Evolutionary conservation across 2,329 filamentous ascomycete genomes (phyloP), one percentile per base, ranked within the genome.

Genomic region (Trichophyton simii): DNA sequence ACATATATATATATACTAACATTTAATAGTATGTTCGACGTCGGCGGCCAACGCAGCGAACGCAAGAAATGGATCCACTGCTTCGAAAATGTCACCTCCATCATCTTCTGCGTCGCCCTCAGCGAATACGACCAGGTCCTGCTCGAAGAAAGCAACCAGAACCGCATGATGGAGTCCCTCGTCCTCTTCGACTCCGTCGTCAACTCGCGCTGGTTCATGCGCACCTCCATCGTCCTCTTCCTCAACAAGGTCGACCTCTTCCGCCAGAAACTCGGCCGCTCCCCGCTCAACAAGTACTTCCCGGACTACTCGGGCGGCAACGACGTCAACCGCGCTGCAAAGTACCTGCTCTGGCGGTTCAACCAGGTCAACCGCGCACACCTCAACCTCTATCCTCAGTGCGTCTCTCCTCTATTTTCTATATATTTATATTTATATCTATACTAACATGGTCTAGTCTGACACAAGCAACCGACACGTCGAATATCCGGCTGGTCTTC

Each of bases 1-100:
- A 48, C n/a, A 25, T 50, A 60, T 50, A 50, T 50, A 48, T 28
- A 25, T 50, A 60, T 57, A 46, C 63, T 69, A 59, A 70, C 60
- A 15, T 18, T 34, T 58, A 42, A 38, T 15, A 97, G 92, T 78
- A 99, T 99, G 94, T 99, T 99, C 72, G 94, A 99, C 74, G 94
- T 99, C 3, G 94, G 94, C 65, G 94, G 94, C 25, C 94, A 99
- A 76, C 82, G 94, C 72, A 97, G 92, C 74, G 94, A 99, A 77
- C 84, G 94, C 65, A 99, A 99, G 80, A 99, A 99, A 79, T 99
- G 94, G 94, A 99, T 99, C 72, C 94, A 99, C 77, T 99, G 94
- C 78, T 99, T 99, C 75, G 94, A 99, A 75, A 97, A 97, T 69
- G 94, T 99, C 69, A 99, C 94, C 50, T 97, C 94, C 3, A 99